Evolutionary conservation across 2,329 filamentous ascomycete species (phyloP).

Genomic region (Coniella vitis): DNA sequence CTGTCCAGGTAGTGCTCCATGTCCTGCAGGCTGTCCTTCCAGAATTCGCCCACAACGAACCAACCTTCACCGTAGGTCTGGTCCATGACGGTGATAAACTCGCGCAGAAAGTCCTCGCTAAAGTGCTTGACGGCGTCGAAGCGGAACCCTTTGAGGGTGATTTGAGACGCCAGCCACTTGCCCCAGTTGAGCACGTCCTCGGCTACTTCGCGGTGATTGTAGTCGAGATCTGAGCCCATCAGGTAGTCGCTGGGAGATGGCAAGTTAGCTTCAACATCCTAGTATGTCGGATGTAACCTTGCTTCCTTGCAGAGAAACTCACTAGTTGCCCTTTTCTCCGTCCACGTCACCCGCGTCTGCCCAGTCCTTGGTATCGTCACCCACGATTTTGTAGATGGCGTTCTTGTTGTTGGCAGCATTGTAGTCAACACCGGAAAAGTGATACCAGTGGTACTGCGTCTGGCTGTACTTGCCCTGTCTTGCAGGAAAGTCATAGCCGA

Average conservation of each 20-base stretch:
- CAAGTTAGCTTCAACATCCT: conserved; percentile 50
- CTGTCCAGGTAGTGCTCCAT: conserved; percentile 26
- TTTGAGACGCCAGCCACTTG: conserved; percentile 55
- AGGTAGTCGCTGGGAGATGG: conserved; percentile 50
- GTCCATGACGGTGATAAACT: conserved; percentile 55
- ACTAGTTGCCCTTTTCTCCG: conserved; percentile 56
- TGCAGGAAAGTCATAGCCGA: conserved; percentile 61
- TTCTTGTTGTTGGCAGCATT: conserved; percentile 51
- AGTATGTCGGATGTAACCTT: no score
- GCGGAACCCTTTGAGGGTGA: conserved; percentile 59
- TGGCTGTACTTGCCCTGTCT: conserved; percentile 55
- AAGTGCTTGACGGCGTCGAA: conserved; percentile 71
- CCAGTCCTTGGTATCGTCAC: conserved; percentile 56
- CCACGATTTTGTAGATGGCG: conserved; percentile 63
- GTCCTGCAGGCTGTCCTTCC: conserved; percentile 31
- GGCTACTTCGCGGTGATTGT: conserved; percentile 54
- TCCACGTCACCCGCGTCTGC: conserved; percentile 52
- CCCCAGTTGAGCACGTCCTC: conserved; percentile 61
- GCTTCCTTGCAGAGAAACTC: conserved; percentile 5
- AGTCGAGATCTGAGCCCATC: conserved; percentile 68
- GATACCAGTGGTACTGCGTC: conserved; percentile 62
- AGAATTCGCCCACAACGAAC: conserved; percentile 34
- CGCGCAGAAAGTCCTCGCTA: conserved; percentile 56
- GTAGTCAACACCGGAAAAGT: conserved; percentile 66
- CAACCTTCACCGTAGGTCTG: conserved; percentile 31